Evolutionary conservation across 495 filamentous ascomycete species (phyloP).

Genomic region (Thozetella sp.): DNA sequence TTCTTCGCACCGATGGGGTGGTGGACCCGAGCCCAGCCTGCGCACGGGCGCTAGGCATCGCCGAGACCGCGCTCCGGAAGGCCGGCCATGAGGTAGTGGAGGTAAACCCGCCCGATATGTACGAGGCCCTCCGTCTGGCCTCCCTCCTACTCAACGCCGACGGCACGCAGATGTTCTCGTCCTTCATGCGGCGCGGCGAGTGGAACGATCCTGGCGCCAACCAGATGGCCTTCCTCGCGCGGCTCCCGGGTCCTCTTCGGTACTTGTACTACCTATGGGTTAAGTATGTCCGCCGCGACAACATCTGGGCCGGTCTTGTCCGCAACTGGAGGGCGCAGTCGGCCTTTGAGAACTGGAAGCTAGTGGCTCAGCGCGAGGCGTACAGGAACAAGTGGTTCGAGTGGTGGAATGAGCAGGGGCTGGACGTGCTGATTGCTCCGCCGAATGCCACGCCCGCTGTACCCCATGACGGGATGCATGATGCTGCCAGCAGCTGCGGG

Average conservation of each 20-base stretch:
- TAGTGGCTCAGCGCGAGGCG: conserved; percentile 74
- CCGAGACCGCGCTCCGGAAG: conserved; percentile 64
- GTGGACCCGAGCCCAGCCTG: conserved; percentile 89
- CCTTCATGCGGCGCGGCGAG: conserved; percentile 77
- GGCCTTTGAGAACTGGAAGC: conserved; percentile 78
- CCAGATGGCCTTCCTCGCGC: conserved; percentile 72
- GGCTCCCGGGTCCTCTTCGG: conserved; percentile 74
- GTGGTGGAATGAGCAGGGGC: conserved; percentile 73
- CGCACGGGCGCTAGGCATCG: conserved; percentile 70
- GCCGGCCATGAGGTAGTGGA: conserved; percentile 80
- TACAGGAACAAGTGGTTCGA: conserved; percentile 78
- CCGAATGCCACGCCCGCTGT: conserved; percentile 90
- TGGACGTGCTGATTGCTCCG: conserved; percentile 83
- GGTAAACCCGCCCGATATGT: conserved; percentile 65
- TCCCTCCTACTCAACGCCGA: conserved; percentile 87
- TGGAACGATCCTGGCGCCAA: conserved; percentile 77
- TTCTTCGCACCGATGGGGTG: conserved; percentile 83
- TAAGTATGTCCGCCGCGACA: conserved; percentile 76
- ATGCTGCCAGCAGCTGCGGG: conserved; percentile 85
- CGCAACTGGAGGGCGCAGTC: conserved; percentile 69
- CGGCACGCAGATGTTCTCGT: conserved; percentile 78
- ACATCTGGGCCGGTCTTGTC: conserved; percentile 77
- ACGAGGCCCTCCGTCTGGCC: conserved; percentile 76
- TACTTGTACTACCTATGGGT: conserved; percentile 90
- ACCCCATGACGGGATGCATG: conserved; percentile 83